A percentile compares a stretch with the other conserved stretches of the same genome.
These are phyloP conservation scores for Fusarium heterosporum DNA, from an alignment of 2,329 filamentous ascomycete genomes.

Conservation along the genomic window DNA sequence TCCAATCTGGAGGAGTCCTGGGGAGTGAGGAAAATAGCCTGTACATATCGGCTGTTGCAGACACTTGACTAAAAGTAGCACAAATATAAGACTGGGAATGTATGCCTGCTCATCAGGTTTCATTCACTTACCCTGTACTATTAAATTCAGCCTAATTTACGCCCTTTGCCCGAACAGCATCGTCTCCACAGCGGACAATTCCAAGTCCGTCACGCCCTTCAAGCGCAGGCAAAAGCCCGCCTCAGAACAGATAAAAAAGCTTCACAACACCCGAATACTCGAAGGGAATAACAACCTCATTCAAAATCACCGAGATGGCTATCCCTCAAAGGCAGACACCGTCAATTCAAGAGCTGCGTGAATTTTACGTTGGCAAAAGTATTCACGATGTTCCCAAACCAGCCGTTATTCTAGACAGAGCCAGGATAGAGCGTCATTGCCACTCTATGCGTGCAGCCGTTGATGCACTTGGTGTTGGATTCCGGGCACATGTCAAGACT, in stretches of 20 bases:
- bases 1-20: no score
- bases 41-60: no score
- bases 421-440: slow-evolving; percentile 67
- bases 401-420: slow-evolving; percentile 65
- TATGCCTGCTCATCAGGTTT: no score
- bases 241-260: background rate
- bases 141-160: no score
- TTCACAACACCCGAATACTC: background rate
- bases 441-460: slow-evolving; percentile 65
- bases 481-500: slow-evolving; percentile 73
- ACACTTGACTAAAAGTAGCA: no score
- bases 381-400: slow-evolving; percentile 61
- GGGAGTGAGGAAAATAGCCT: no score
- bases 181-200: background rate
- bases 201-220: slow-evolving; percentile 3
- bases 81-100: no score
- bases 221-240: background rate
- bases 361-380: slow-evolving; percentile 46
- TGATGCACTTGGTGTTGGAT: slow-evolving; percentile 61
- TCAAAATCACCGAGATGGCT: slow-evolving; percentile 12
- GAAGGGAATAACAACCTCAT: no score
- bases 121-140: no score
- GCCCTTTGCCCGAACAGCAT: background rate
- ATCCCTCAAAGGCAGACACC: slow-evolving; percentile 40
- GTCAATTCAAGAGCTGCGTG: slow-evolving; percentile 20